Conservation (phyloP, 805 yeast genomes). For the Ascoidea tarda region DNA sequence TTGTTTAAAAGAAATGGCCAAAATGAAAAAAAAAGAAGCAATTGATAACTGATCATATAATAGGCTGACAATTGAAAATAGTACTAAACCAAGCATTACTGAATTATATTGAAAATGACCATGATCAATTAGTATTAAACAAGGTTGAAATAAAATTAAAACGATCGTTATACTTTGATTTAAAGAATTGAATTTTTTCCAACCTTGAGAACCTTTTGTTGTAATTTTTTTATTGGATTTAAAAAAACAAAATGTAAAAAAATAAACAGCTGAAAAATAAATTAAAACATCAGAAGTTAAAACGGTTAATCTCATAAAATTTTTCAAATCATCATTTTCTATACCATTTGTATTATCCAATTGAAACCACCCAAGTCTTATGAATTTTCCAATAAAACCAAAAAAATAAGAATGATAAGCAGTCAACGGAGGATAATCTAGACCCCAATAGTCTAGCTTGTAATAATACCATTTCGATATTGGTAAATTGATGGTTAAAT, state of each 20-base stretch:
- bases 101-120: slow-evolving; percentile 96
- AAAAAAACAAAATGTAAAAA: slow-evolving; percentile 60
- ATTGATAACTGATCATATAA: slow-evolving; percentile 45
- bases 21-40: slow-evolving; percentile 67
- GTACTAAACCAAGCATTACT: slow-evolving; percentile 82
- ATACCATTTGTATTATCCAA: slow-evolving; percentile 61
- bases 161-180: slow-evolving; percentile 69
- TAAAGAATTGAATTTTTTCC: slow-evolving; percentile 38
- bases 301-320: slow-evolving; percentile 76
- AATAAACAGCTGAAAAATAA: slow-evolving; percentile 70
- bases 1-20: slow-evolving; percentile 78
- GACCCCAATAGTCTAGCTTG: slow-evolving; percentile 89
- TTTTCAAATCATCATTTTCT: slow-evolving; percentile 54
- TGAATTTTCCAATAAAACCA: slow-evolving; percentile 56
- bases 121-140: slow-evolving; percentile 75
- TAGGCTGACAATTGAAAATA: slow-evolving; percentile 53
- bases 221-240: slow-evolving; percentile 23
- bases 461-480: slow-evolving; percentile 74
- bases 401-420: slow-evolving; percentile 81
- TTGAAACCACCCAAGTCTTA: slow-evolving; percentile 65
- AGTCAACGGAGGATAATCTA: slow-evolving; percentile 94
- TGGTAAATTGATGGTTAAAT: slow-evolving; percentile 68
- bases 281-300: slow-evolving; percentile 58
- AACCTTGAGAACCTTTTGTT: slow-evolving; percentile 12
- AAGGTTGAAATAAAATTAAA: slow-evolving; percentile 75